Percentiles rank a stretch among this genome's conserved stretches.
Conservation (phyloP, 495 filamentous ascomycete species). For the Neurospora sublineolata region DNA sequence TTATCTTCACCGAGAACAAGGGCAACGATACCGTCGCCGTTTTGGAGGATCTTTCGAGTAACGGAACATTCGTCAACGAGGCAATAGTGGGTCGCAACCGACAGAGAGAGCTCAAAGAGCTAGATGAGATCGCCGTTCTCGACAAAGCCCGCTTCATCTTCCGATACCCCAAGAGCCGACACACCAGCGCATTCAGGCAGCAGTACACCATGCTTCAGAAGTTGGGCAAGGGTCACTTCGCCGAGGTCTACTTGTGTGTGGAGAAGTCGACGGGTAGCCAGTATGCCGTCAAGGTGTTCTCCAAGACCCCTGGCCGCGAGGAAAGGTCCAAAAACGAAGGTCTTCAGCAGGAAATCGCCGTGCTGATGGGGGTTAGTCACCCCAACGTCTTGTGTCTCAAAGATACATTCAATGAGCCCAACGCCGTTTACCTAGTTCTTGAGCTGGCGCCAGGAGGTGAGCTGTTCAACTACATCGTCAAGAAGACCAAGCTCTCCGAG, state of each 20-base stretch:
- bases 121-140: slow-evolving; percentile 80
- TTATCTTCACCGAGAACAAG: slow-evolving; percentile 80
- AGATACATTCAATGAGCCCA: slow-evolving; percentile 85
- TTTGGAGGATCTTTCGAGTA: slow-evolving; percentile 87
- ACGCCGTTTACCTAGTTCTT: slow-evolving; percentile 83
- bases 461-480: slow-evolving; percentile 86
- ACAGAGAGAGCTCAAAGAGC: slow-evolving; percentile 71
- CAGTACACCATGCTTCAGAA: slow-evolving; percentile 77
- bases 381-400: slow-evolving; percentile 91
- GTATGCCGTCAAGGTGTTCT: slow-evolving; percentile 92
- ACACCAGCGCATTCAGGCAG: slow-evolving; percentile 67
- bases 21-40: slow-evolving; percentile 69
- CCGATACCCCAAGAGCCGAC: slow-evolving; percentile 67
- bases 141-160: slow-evolving; percentile 80
- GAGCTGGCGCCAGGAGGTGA: slow-evolving; percentile 90
- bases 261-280: slow-evolving; percentile 72
- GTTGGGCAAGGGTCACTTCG: slow-evolving; percentile 94
- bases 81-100: slow-evolving; percentile 85
- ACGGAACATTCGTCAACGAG: slow-evolving; percentile 94
- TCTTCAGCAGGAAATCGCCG: slow-evolving; percentile 88
- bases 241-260: slow-evolving; percentile 82
- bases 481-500: slow-evolving; percentile 78
- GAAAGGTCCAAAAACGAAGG: slow-evolving; percentile 74
- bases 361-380: slow-evolving; percentile 92
- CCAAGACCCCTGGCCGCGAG: slow-evolving; percentile 63